Conservation (phyloP, 2,329 filamentous ascomycete genomes). For the Dothidotthia symphoricarpi region DNA sequence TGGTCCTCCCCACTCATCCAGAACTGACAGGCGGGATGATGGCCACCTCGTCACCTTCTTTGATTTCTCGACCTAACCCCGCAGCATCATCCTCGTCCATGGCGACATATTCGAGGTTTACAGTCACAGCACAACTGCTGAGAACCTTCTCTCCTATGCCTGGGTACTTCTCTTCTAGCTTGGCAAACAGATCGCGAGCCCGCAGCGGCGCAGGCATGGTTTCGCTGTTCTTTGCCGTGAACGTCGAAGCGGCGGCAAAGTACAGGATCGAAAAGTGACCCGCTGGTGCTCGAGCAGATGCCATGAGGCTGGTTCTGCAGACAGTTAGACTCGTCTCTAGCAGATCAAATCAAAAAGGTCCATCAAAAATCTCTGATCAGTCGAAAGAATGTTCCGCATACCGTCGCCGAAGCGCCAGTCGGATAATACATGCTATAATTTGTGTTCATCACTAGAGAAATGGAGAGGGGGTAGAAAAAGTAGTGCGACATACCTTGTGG, state of each 20-base stretch:
- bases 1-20: constrained; percentile 53
- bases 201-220: constrained; percentile 64
- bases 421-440: constrained; percentile 54
- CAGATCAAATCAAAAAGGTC: not conserved
- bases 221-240: constrained; percentile 67
- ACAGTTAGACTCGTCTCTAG: constrained; percentile 14
- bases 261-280: constrained; percentile 79
- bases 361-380: constrained; percentile 26
- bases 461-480: not conserved
- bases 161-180: constrained; percentile 66
- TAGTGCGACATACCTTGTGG: constrained; percentile 18
- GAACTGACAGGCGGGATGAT: constrained; percentile 88
- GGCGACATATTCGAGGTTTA: constrained; percentile 81
- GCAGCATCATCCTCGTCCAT: constrained; percentile 54
- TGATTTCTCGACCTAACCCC: constrained; percentile 54
- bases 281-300: constrained; percentile 50
- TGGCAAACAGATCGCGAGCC: constrained; percentile 61
- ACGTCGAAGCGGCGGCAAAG: constrained; percentile 73
- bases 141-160: constrained; percentile 70
- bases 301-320: constrained; percentile 30
- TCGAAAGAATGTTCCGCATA: constrained; percentile 35
- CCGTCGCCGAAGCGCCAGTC: constrained; percentile 33
- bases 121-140: constrained; percentile 69
- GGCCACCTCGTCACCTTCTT: constrained; percentile 77
- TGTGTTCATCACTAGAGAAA: constrained; percentile 37